Evolutionary conservation across 805 yeast genomes (phyloP), one percentile per base, ranked within the genome.

Genomic region (Torulaspora delbrueckii): DNA sequence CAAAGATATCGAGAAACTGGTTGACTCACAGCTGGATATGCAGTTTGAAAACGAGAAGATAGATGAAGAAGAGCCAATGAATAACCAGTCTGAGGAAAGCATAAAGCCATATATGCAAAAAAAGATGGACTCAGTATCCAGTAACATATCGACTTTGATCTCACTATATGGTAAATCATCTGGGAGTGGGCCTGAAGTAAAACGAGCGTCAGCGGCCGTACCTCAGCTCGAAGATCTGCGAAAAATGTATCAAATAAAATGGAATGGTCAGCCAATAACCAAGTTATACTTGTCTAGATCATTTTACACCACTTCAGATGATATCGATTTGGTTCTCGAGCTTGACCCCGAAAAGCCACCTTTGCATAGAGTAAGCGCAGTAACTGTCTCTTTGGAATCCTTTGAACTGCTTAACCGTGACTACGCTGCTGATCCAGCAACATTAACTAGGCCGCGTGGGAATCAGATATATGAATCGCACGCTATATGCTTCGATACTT

Each of bases 281-380:
- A 66, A 62, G 13, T 37, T 75, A 14, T 46, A 56, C 1, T 59
- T 74, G 23, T 68, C 76, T 6, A 71, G 70, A 47, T 62, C 70
- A 2, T 65, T 68, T 32, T 74, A 69, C 48, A 67, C 74, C 14
- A 62, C 71, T 3, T 75, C 79, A 1, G 81, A 76, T 35, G 68
- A 70, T 13, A 64, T 80, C 7, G 67, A 69, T 16, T 49, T 76
- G 6, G 57, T 54, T 14, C 55, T 72, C 34, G 71, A 63, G 49
- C 68, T 73, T 16, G 49, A 60, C 5, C 52, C 42, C 4, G 42
- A 35, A 10, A 38, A 62, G 9, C 60, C 68, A 1, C 51, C 45
- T 28, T 40, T 25, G 9, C 48, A 40, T 9, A 74, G 69, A 46
- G 62, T 76, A 2, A 71, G 71, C 6, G 75, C 74, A 0, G 54